Conservation (phyloP, 257 asterid species). For the Jacaranda copaia region DNA sequence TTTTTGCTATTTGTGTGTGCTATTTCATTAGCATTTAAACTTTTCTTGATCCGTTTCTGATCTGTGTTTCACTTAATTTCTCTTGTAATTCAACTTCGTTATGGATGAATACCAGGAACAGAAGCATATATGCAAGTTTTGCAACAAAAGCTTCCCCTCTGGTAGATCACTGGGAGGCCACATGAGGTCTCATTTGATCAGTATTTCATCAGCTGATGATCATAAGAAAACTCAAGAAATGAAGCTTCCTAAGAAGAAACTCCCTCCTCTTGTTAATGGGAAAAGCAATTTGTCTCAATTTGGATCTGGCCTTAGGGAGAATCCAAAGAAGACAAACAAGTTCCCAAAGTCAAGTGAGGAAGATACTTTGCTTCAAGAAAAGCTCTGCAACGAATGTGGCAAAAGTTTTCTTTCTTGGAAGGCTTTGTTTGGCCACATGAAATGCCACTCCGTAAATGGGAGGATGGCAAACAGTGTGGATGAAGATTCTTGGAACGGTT, state of each 20-base stretch:
- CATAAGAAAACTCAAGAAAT: slow-evolving; percentile 33
- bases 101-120: slow-evolving; percentile 63
- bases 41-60: neutral
- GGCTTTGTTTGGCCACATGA: slow-evolving; percentile 93
- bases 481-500: slow-evolving; percentile 55
- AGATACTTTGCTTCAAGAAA: slow-evolving; percentile 46
- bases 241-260: slow-evolving; percentile 55
- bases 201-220: slow-evolving; percentile 43
- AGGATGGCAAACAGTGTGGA: slow-evolving; percentile 35
- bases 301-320: slow-evolving; percentile 42
- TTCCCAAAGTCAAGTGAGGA: slow-evolving; percentile 38
- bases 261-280: slow-evolving; percentile 42
- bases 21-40: neutral
- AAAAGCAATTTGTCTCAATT: slow-evolving; percentile 2
- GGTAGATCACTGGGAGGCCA: slow-evolving; percentile 53
- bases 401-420: slow-evolving; percentile 78
- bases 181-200: slow-evolving; percentile 88
- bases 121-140: slow-evolving; percentile 62
- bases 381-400: slow-evolving; percentile 80
- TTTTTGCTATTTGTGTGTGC: neutral
- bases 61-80: neutral
- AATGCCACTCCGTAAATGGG: slow-evolving; percentile 68
- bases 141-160: slow-evolving; percentile 61
- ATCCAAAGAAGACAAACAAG: slow-evolving; percentile 47
- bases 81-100: slow-evolving; percentile 1